A percentile compares a stretch with the other conserved stretches of the same genome.
Conservation (phyloP, 768 basidiomycete species). For the Lactarius quietus region DNA sequence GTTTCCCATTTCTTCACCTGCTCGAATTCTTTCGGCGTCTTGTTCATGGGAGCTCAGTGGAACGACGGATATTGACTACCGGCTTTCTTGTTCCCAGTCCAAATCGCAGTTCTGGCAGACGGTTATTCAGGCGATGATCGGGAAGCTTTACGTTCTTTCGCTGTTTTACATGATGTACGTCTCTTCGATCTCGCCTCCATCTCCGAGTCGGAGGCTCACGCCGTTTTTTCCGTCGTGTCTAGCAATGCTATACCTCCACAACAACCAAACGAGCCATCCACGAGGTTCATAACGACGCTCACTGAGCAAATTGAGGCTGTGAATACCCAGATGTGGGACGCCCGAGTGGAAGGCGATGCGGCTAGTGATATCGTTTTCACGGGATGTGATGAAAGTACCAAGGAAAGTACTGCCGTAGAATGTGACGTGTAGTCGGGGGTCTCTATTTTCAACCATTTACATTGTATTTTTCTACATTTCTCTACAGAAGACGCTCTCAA, state of each 20-base stretch:
- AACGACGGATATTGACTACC: background rate
- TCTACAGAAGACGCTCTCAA: too few relatives aligned
- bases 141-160: constrained; percentile 21
- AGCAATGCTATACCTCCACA: background rate
- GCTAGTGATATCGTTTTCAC: background rate
- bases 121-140: background rate
- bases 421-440: background rate
- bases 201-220: background rate
- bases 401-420: too few relatives aligned
- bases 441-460: background rate
- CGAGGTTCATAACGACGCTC: constrained; percentile 3
- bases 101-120: background rate
- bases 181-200: background rate
- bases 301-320: background rate
- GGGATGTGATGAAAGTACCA: background rate
- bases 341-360: background rate
- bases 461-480: too few relatives aligned
- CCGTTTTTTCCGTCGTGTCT: background rate
- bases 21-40: background rate
- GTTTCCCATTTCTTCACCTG: background rate
- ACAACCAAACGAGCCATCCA: background rate
- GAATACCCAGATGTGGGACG: background rate
- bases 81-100: background rate
- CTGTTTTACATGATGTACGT: constrained; percentile 14
- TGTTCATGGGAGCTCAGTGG: background rate